A percentile compares a stretch with the other conserved stretches of the same genome.
These are phyloP conservation scores for Diplodia intermedia DNA, from an alignment of 2,329 filamentous ascomycete genomes.

Conservation along the genomic window DNA sequence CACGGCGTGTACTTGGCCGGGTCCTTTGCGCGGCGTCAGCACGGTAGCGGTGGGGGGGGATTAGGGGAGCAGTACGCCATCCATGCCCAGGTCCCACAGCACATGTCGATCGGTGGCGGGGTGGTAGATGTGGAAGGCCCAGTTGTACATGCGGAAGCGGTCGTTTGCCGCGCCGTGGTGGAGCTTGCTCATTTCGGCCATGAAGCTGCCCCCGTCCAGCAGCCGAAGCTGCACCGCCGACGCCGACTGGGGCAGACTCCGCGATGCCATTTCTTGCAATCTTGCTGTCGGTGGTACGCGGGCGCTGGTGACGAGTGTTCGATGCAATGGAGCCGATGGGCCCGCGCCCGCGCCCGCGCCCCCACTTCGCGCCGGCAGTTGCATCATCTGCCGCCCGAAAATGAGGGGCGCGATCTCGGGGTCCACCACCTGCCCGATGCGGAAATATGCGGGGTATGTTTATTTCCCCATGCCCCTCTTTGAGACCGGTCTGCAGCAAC, in stretches of 20 bases:
- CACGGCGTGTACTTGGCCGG: constrained; percentile 44
- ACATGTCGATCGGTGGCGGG: constrained; percentile 37
- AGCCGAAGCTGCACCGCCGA: constrained; percentile 40
- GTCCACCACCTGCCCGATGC: not conserved
- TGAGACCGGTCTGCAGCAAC: not conserved
- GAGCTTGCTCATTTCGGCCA: constrained; percentile 40
- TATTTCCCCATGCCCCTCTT: not conserved
- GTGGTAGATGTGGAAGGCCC: constrained; percentile 44
- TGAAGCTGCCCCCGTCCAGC: constrained; percentile 46
- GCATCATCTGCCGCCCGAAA: not conserved
- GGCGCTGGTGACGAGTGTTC: not conserved
- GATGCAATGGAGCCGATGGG: not conserved
- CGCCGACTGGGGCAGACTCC: constrained; percentile 35
- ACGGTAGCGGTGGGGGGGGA: not conserved
- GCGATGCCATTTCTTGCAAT: too few species aligned
- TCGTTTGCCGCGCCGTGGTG: constrained; percentile 41
- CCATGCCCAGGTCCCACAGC: constrained; percentile 45
- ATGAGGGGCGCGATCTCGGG: constrained; percentile 6
- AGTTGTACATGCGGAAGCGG: constrained; percentile 47
- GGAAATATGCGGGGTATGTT: constrained; percentile 19
- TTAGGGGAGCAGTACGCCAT: constrained; percentile 38
- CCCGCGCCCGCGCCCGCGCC: not conserved
- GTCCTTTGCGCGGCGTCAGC: constrained; percentile 36
- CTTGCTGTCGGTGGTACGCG: not conserved
- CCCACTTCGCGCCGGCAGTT: not conserved